A percentile compares a stretch with the other conserved stretches of the same genome.
Evolutionary conservation across 2,329 filamentous ascomycete genomes (phyloP).

Genomic region (Pestalotiopsis sp.): DNA sequence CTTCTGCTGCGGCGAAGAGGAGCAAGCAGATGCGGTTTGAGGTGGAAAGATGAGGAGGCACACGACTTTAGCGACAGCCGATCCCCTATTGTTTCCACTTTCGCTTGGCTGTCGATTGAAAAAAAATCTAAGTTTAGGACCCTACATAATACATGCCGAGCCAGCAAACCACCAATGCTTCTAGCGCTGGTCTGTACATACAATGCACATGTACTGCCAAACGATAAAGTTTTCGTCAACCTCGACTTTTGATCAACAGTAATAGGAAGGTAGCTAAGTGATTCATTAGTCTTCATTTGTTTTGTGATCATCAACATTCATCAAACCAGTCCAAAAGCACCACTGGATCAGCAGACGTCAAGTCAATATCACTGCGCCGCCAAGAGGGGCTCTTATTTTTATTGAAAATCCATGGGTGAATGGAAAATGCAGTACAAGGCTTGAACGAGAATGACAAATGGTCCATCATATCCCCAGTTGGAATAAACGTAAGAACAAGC

Average conservation of each 20-base stretch:
- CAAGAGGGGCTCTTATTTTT: too few species aligned
- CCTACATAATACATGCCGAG: not conserved
- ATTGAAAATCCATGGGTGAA: too few species aligned
- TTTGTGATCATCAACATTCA: not conserved
- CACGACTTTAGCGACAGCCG: not conserved
- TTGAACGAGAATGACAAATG: too few species aligned
- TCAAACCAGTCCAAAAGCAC: not conserved
- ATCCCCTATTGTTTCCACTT: not conserved
- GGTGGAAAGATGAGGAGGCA: not conserved
- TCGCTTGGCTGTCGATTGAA: not conserved
- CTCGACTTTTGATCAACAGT: not conserved
- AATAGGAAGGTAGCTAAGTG: not conserved
- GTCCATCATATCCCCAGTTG: not conserved
- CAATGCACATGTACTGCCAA: not conserved
- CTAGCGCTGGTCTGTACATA: not conserved
- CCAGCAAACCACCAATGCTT: not conserved
- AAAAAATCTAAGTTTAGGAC: not conserved
- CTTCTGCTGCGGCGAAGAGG: too few species aligned
- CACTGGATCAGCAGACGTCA: not conserved
- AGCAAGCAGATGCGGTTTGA: not conserved
- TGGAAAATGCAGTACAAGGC: too few species aligned
- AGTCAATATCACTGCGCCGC: not conserved
- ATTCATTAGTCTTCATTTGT: not conserved
- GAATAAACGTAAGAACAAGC: not conserved
- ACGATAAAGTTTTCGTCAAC: not conserved